Percentiles rank a stretch among this genome's conserved stretches.
These are phyloP conservation scores for Biancaea sappan DNA, from an alignment of 306 rosid genomes.

Conservation along the genomic window DNA sequence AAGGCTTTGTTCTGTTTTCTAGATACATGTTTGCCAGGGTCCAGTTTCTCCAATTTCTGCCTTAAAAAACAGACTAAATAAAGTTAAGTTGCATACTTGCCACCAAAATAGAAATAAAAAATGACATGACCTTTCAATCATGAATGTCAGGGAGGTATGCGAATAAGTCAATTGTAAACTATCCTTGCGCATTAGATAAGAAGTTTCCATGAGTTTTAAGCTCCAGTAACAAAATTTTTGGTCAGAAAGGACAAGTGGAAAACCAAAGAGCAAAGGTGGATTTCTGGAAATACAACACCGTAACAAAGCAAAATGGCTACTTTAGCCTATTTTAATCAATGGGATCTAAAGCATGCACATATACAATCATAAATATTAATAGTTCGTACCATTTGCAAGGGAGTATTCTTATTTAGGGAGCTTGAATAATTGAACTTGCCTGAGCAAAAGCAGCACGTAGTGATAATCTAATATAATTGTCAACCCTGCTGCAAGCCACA, in stretches of 20 bases:
- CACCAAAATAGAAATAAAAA: conserved; percentile 26
- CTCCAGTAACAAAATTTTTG: background rate
- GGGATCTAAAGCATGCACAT: background rate
- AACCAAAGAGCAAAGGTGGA: background rate
- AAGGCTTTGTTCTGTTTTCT: conserved; percentile 59
- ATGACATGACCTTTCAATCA: conserved; percentile 3
- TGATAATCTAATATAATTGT: conserved; percentile 81
- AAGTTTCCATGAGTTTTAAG: conserved; percentile 14
- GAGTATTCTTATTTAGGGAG: conserved; percentile 31
- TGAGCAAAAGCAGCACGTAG: conserved; percentile 65
- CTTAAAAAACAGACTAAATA: conserved; percentile 41
- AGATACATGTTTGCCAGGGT: conserved; percentile 49
- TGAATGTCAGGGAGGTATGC: background rate
- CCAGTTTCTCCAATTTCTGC: conserved; percentile 75
- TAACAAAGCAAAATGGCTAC: background rate
- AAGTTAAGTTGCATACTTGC: conserved; percentile 40
- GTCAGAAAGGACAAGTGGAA: background rate
- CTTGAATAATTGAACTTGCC: conserved; percentile 65
- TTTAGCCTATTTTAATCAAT: background rate
- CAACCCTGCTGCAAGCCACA: conserved; percentile 57
- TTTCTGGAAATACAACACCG: background rate
- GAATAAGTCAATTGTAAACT: background rate
- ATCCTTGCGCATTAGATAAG: background rate
- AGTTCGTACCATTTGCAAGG: conserved; percentile 13
- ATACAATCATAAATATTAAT: conserved; percentile 24